A percentile compares a stretch with the other conserved stretches of the same genome.
These are phyloP conservation scores for Psidium guajava DNA, from an alignment of 345 rosid species.

Conservation along the genomic window DNA sequence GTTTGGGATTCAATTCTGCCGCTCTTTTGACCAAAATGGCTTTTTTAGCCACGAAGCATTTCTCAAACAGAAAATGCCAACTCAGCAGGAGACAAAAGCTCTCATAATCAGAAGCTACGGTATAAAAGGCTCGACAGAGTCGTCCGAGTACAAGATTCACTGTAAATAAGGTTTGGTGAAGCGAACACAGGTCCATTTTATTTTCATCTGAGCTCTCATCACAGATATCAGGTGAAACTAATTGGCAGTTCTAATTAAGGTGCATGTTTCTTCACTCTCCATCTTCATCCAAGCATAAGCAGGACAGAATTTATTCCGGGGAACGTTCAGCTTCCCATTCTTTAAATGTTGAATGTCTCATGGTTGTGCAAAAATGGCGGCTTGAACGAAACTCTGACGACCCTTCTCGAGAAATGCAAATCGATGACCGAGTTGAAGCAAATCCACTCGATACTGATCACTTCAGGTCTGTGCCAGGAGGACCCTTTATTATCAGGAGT, in stretches of 20 bases:
- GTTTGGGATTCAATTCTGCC: not conserved
- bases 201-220: not conserved
- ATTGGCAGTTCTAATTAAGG: not conserved
- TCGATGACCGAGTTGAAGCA: conserved; percentile 39
- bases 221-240: not conserved
- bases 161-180: not conserved
- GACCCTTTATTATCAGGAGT: conserved; percentile 32
- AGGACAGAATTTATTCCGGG: not conserved
- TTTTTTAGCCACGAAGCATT: not conserved
- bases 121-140: not conserved
- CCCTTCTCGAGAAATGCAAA: conserved; percentile 40
- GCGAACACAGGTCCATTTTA: not conserved
- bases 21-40: not conserved
- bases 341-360: conserved; percentile 32
- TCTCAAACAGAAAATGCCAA: not conserved
- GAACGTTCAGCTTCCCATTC: not conserved
- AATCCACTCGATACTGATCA: conserved; percentile 42
- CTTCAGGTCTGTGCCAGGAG: conserved; percentile 39
- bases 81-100: not conserved
- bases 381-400: conserved; percentile 1
- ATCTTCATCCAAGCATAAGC: not conserved
- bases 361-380: conserved; percentile 3
- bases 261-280: not conserved
- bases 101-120: not conserved
- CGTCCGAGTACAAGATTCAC: not conserved